These are phyloP conservation scores for Botrytis fabae DNA, from an alignment of 2,329 filamentous ascomycete species.

Conservation along the genomic window DNA sequence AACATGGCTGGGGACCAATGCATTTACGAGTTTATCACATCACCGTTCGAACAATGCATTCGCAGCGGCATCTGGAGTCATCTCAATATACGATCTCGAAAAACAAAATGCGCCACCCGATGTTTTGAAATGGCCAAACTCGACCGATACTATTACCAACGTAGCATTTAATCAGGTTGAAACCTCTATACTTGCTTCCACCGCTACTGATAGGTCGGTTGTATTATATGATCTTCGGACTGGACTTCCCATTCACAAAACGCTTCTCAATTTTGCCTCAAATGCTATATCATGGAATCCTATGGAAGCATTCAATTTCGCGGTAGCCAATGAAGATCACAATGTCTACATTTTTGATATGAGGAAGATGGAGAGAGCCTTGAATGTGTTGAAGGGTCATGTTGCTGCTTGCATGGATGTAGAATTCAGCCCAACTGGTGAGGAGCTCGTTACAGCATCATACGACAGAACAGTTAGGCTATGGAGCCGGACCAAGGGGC, in stretches of 20 bases:
- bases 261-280: constrained; percentile 76
- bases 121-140: constrained; percentile 82
- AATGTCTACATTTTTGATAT: constrained; percentile 74
- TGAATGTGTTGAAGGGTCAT: constrained; percentile 89
- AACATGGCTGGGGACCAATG: constrained; percentile 79
- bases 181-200: constrained; percentile 84
- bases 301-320: constrained; percentile 95
- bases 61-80: constrained; percentile 72
- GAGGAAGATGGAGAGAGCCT: constrained; percentile 80
- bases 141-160: constrained; percentile 84
- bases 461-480: constrained; percentile 86
- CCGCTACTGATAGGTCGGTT: constrained; percentile 80
- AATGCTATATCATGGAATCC: constrained; percentile 92
- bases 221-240: constrained; percentile 93
- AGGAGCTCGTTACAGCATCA: constrained; percentile 88
- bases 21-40: constrained; percentile 81
- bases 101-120: constrained; percentile 79
- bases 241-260: constrained; percentile 76
- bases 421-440: constrained; percentile 90
- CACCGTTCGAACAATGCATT: constrained; percentile 79
- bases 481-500: constrained; percentile 77
- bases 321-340: constrained; percentile 85
- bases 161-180: constrained; percentile 92
- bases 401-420: constrained; percentile 93
- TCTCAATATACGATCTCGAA: constrained; percentile 87